Conservation (phyloP, 2,329 filamentous ascomycete genomes). For the Mollisia scopiformis region DNA sequence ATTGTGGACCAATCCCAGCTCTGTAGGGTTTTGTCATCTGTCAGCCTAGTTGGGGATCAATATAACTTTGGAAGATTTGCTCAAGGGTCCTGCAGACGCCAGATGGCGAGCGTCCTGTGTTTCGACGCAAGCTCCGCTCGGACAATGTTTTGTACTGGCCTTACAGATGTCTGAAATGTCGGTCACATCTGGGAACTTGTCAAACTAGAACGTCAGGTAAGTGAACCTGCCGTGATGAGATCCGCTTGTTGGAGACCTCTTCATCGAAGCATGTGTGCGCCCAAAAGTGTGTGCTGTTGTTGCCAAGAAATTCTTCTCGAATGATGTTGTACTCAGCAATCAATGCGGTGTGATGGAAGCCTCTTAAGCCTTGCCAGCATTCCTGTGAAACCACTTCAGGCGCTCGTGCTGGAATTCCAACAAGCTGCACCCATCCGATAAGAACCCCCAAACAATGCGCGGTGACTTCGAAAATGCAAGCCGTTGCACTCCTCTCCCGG, state of each 20-base stretch:
- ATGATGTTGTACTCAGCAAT: neutral
- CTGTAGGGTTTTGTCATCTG: neutral
- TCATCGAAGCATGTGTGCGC: no score
- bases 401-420: no score
- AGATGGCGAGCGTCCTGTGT: neutral
- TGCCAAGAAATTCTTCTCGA: neutral
- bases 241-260: neutral
- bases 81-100: neutral
- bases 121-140: neutral
- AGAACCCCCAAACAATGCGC: neutral
- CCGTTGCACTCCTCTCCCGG: neutral
- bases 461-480: neutral
- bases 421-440: neutral
- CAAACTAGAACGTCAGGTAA: neutral
- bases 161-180: neutral
- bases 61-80: neutral
- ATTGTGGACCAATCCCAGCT: neutral
- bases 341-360: constrained; percentile 1
- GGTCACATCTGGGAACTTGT: neutral
- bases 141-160: neutral
- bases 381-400: neutral
- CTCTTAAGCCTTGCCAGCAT: neutral
- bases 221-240: neutral
- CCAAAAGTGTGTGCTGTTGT: neutral
- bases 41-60: neutral